phyloP scores from a whole-genome alignment of 78 protist genomes.

The Creolimax fragrantissima region DNA sequence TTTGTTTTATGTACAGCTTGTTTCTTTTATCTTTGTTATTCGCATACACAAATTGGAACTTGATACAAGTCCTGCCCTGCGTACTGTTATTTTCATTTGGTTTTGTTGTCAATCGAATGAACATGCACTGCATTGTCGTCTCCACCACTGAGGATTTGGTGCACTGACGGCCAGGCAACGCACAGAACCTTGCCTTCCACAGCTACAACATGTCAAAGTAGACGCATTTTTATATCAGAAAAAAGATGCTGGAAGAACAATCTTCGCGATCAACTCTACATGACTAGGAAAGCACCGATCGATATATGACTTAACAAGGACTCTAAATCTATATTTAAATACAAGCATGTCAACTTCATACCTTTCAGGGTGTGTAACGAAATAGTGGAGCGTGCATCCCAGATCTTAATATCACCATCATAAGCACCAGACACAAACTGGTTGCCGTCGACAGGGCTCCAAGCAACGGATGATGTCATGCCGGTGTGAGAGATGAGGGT shows the following conservation, averaged over 20 bases:
- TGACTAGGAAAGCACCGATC: too few relatives aligned
- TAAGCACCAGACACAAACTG: background rate
- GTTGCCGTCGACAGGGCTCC: background rate
- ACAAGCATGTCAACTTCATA: too few relatives aligned
- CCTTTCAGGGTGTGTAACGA: background rate
- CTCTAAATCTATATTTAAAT: too few relatives aligned
- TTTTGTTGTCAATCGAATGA: background rate
- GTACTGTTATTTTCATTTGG: background rate
- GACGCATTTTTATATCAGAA: too few relatives aligned
- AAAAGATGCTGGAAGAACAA: too few relatives aligned
- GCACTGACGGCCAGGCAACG: background rate
- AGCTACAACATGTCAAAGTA: too few relatives aligned
- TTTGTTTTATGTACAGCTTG: too few relatives aligned
- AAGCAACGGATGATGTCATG: background rate
- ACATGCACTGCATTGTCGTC: background rate
- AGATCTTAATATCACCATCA: background rate
- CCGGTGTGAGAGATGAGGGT: background rate
- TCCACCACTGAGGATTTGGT: background rate
- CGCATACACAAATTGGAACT: too few relatives aligned
- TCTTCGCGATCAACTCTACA: too few relatives aligned
- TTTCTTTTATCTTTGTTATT: too few relatives aligned
- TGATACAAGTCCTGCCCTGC: too few relatives aligned
- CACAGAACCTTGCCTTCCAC: background rate
- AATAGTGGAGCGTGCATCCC: background rate
- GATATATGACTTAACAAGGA: too few relatives aligned